phyloP scores from a whole-genome alignment of 2,329 filamentous ascomycete genomes.

The Ophiostoma sp. region DNA sequence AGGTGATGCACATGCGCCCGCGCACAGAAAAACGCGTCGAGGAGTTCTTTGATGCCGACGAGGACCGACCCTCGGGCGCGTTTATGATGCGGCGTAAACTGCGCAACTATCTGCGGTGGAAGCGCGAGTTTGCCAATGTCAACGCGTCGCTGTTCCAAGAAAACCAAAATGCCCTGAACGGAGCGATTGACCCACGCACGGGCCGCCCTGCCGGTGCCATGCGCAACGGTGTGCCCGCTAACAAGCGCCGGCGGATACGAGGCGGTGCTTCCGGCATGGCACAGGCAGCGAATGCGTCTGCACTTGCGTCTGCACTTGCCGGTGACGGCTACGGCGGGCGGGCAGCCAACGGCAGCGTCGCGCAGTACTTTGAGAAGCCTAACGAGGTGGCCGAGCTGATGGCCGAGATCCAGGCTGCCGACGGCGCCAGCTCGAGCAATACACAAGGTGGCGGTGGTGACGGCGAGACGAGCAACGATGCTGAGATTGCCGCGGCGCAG shows the following conservation, averaged over 20 bases:
- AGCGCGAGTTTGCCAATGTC: constrained; percentile 79
- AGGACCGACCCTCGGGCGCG: constrained; percentile 63
- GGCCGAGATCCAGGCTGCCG: constrained; percentile 73
- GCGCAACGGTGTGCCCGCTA: constrained; percentile 61
- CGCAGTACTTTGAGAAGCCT: constrained; percentile 75
- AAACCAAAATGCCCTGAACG: constrained; percentile 70
- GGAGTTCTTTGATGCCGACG: constrained; percentile 46
- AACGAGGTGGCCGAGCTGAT: constrained; percentile 76
- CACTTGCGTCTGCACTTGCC: constrained; percentile 2
- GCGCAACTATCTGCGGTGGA: constrained; percentile 84
- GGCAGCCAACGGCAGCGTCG: constrained; percentile 66
- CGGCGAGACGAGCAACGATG: constrained; percentile 48
- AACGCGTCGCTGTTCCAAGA: constrained; percentile 73
- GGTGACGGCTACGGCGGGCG: constrained; percentile 41
- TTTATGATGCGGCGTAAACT: constrained; percentile 89
- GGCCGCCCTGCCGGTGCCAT: constrained; percentile 42
- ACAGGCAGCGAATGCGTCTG: constrained; percentile 35
- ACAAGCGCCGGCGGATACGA: constrained; percentile 78
- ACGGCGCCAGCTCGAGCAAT: constrained; percentile 42
- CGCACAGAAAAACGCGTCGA: constrained; percentile 43
- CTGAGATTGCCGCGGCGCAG: constrained; percentile 31
- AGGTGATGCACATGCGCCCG: constrained; percentile 76
- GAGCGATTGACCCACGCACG: constrained; percentile 54
- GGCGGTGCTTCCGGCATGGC: constrained; percentile 62
- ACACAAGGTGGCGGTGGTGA: constrained; percentile 41